Percentiles rank a stretch among this genome's conserved stretches.
phyloP scores from a whole-genome alignment of 768 basidiomycete species.

The Lentinula detonsa region DNA sequence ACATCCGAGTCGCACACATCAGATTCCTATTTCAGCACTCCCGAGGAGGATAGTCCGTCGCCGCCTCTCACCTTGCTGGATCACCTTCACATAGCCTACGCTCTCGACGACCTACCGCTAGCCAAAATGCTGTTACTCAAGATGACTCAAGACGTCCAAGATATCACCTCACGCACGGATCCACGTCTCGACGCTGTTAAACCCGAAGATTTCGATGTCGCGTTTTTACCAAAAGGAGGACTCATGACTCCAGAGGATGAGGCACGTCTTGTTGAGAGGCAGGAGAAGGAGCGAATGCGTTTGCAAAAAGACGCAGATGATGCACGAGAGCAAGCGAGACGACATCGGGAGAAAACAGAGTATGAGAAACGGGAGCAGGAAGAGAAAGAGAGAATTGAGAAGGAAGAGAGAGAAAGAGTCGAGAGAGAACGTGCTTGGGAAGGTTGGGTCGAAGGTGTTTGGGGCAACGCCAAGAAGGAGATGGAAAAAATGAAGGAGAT shows the following conservation, averaged over 20 bases:
- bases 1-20: neutral
- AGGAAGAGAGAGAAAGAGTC: neutral
- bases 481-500: slow-evolving; percentile 17
- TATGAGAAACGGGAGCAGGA: neutral
- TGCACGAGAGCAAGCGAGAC: neutral
- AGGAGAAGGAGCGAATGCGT: slow-evolving; percentile 23
- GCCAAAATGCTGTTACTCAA: slow-evolving; percentile 60
- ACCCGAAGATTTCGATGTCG: slow-evolving; percentile 37
- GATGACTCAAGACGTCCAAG: slow-evolving; percentile 52
- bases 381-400: neutral
- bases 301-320: slow-evolving; percentile 11
- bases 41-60: neutral
- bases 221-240: slow-evolving; percentile 30
- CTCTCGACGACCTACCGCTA: slow-evolving; percentile 59
- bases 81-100: slow-evolving; percentile 63
- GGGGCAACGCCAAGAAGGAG: slow-evolving; percentile 17
- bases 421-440: slow-evolving; percentile 11
- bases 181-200: slow-evolving; percentile 58
- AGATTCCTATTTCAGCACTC: neutral
- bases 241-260: slow-evolving; percentile 26
- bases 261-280: slow-evolving; percentile 24
- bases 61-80: slow-evolving; percentile 46
- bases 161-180: slow-evolving; percentile 46
- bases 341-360: neutral
- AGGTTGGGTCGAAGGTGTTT: slow-evolving; percentile 18